Conservation (phyloP, 768 basidiomycete species). For the Tremella yokohamensis region DNA sequence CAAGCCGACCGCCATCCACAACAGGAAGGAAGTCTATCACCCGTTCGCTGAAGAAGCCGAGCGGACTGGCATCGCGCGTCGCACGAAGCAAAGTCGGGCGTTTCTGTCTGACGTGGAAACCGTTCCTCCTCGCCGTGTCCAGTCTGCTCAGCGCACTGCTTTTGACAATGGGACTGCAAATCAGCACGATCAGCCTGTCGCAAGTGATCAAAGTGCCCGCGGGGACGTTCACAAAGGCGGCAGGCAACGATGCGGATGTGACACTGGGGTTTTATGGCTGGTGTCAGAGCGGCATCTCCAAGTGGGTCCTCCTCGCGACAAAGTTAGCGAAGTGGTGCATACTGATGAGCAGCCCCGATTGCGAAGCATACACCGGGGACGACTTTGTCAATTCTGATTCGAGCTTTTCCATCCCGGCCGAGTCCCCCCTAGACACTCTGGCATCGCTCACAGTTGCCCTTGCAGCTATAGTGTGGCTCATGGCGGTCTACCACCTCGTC, state of each 20-base stretch:
- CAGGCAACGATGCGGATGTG: constrained; percentile 11
- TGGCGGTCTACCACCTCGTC: constrained; percentile 19
- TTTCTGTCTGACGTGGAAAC: constrained; percentile 25
- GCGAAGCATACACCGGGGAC: constrained; percentile 11
- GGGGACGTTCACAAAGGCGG: constrained; percentile 23
- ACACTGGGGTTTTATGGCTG: constrained; percentile 32
- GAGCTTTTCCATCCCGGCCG: constrained; percentile 1
- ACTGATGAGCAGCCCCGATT: constrained; percentile 13
- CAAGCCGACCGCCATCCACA: not conserved
- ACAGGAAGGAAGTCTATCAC: not conserved
- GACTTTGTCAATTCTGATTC: constrained; percentile 16
- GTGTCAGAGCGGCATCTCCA: constrained; percentile 21
- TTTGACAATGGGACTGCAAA: constrained; percentile 19
- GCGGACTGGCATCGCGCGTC: not conserved
- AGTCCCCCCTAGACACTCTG: constrained; percentile 16
- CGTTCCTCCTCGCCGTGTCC: constrained; percentile 19
- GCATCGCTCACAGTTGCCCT: constrained; percentile 20
- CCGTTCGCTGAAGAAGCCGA: not conserved
- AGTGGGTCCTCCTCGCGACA: constrained; percentile 13
- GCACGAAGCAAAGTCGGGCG: not conserved
- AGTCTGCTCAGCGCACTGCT: constrained; percentile 22
- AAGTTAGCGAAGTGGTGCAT: not conserved
- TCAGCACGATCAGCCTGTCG: constrained; percentile 5
- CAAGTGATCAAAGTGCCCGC: constrained; percentile 15
- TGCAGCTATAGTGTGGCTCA: constrained; percentile 30